These are phyloP conservation scores for Talaromyces liani DNA, from an alignment of 495 filamentous ascomycete genomes.

Conservation along the genomic window DNA sequence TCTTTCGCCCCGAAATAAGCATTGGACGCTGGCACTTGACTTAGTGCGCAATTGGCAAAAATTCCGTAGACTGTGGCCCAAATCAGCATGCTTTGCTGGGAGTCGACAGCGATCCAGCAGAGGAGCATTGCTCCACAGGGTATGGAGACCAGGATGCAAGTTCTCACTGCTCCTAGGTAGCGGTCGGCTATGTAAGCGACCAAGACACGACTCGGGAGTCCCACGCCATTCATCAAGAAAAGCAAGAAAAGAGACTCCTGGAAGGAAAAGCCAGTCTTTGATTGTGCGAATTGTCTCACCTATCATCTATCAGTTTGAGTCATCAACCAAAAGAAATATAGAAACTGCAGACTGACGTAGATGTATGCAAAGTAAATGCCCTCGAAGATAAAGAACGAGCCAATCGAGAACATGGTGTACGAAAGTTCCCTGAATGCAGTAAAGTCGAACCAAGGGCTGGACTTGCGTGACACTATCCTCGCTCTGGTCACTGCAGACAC, in stretches of 20 bases:
- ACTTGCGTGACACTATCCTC: constrained; percentile 55
- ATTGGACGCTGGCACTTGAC: constrained; percentile 2
- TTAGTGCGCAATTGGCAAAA: neutral
- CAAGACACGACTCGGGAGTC: neutral
- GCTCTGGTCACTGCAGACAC: constrained; percentile 48
- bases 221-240: neutral
- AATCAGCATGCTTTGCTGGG: neutral
- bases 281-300: constrained; percentile 2
- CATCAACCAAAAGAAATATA: neutral
- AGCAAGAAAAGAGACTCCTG: constrained; percentile 1
- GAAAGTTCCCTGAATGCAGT: constrained; percentile 57
- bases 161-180: constrained; percentile 9
- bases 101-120: neutral
- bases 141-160: neutral
- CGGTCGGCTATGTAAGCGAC: constrained; percentile 39
- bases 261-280: neutral
- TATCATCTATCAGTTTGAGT: neutral
- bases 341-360: constrained; percentile 30
- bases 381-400: constrained; percentile 60
- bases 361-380: constrained; percentile 70
- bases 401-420: constrained; percentile 59
- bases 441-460: constrained; percentile 59
- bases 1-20: constrained; percentile 33
- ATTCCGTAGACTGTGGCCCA: neutral
- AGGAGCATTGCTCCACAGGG: constrained; percentile 1